A percentile compares a stretch with the other conserved stretches of the same genome.
These are phyloP conservation scores for Yamadazyma diddensiae DNA, from an alignment of 1,139 yeast genomes.

Conservation along the genomic window DNA sequence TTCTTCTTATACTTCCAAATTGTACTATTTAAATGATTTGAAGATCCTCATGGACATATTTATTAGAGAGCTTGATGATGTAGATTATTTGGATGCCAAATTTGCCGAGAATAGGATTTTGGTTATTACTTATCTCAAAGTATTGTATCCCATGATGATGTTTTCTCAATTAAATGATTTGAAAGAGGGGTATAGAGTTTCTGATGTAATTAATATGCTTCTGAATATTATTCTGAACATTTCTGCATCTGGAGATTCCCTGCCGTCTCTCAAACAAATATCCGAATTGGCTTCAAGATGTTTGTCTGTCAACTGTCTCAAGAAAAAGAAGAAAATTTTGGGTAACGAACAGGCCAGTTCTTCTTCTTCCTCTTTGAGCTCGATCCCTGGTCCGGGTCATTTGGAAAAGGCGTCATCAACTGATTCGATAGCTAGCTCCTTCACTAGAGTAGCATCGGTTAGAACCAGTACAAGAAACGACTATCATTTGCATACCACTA, in stretches of 20 bases:
- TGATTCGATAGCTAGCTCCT: conserved; percentile 25
- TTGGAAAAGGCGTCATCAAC: conserved; percentile 14
- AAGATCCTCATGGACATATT: conserved; percentile 84
- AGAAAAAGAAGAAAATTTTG: conserved; percentile 12
- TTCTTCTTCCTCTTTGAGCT: conserved; percentile 11
- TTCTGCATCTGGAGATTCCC: conserved; percentile 8
- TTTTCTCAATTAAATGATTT: conserved; percentile 58
- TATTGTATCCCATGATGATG: conserved; percentile 65
- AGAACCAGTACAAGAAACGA: conserved; percentile 35
- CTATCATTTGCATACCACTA: conserved; percentile 35
- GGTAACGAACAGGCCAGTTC: conserved; percentile 3
- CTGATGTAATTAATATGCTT: conserved; percentile 52
- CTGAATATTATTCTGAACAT: conserved; percentile 39
- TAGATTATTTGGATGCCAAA: conserved; percentile 37
- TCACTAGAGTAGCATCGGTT: conserved; percentile 38
- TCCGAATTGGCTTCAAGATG: conserved; percentile 63
- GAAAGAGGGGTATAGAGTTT: conserved; percentile 53
- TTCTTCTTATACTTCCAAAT: conserved; percentile 59
- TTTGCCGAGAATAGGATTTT: conserved; percentile 53
- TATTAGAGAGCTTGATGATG: conserved; percentile 71
- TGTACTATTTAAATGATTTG: conserved; percentile 79
- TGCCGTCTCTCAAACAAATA: conserved; percentile 38
- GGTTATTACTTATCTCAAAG: conserved; percentile 73
- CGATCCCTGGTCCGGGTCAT: conserved; percentile 3
- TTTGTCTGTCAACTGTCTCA: conserved; percentile 56